Evolutionary conservation across 2,329 filamentous ascomycete species (phyloP).

Genomic region (Epichloe glyceriae): DNA sequence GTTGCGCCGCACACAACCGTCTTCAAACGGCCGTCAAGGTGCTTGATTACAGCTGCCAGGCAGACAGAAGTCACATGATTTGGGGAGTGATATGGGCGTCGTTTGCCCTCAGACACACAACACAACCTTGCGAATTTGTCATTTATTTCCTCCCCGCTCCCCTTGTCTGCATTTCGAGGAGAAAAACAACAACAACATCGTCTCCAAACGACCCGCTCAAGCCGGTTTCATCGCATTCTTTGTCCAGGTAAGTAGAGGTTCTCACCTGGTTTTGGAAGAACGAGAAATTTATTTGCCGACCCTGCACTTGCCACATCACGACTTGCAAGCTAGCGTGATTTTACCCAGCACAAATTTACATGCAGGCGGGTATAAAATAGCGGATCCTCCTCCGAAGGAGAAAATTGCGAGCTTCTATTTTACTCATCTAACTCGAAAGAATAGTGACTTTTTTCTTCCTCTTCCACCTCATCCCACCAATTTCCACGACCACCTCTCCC

Average conservation of each 20-base stretch:
- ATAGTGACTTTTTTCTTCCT: neutral
- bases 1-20: too few relatives aligned
- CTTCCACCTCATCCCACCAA: neutral
- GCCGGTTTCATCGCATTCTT: neutral
- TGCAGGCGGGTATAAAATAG: conserved; percentile 1
- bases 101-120: neutral
- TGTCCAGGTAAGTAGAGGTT: neutral
- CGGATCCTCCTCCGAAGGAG: neutral
- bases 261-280: neutral
- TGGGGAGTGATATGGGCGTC: neutral
- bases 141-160: neutral
- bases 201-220: neutral
- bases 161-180: neutral
- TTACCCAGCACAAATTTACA: neutral
- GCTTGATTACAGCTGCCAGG: neutral
- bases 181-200: neutral
- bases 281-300: neutral
- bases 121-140: neutral
- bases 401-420: neutral
- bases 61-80: neutral
- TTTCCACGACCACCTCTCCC: neutral
- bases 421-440: neutral
- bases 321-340: conserved; percentile 1
- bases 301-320: conserved; percentile 4
- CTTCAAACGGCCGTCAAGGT: conserved; percentile 1